Evolutionary conservation across 2,329 filamentous ascomycete species (phyloP).

Genomic region (Venturia asperata): DNA sequence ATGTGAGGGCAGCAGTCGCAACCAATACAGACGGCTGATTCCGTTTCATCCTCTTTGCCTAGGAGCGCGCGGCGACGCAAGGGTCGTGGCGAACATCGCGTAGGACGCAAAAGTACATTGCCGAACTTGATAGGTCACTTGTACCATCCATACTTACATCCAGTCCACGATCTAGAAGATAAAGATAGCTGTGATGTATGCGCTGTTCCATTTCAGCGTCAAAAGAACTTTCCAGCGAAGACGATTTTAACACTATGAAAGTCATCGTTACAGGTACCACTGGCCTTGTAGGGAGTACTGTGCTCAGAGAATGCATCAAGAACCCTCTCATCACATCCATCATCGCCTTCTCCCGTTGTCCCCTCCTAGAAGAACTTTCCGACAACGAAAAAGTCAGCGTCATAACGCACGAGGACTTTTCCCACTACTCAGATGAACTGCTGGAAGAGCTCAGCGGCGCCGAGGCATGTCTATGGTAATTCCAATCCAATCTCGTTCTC

Average conservation of each 20-base stretch:
- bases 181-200: neutral
- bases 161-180: neutral
- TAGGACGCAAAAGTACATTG: too few relatives aligned
- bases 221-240: neutral
- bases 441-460: slow-evolving; percentile 57
- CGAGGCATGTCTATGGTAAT: slow-evolving; percentile 59
- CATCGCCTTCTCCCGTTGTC: slow-evolving; percentile 3
- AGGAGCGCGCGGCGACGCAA: neutral
- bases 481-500: neutral
- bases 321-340: slow-evolving; percentile 11
- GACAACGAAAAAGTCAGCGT: slow-evolving; percentile 48
- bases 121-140: neutral
- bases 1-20: neutral
- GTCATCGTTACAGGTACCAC: slow-evolving; percentile 40
- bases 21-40: too few relatives aligned
- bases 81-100: neutral
- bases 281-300: slow-evolving; percentile 35
- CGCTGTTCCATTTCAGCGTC: neutral
- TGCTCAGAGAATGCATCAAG: slow-evolving; percentile 34
- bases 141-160: too few relatives aligned
- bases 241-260: slow-evolving; percentile 4
- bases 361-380: slow-evolving; percentile 3
- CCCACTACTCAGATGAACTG: slow-evolving; percentile 49
- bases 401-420: slow-evolving; percentile 62
- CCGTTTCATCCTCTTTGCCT: too few relatives aligned